phyloP scores from a whole-genome alignment of 805 yeast species.

The Saccharomycopsis amapae region DNA sequence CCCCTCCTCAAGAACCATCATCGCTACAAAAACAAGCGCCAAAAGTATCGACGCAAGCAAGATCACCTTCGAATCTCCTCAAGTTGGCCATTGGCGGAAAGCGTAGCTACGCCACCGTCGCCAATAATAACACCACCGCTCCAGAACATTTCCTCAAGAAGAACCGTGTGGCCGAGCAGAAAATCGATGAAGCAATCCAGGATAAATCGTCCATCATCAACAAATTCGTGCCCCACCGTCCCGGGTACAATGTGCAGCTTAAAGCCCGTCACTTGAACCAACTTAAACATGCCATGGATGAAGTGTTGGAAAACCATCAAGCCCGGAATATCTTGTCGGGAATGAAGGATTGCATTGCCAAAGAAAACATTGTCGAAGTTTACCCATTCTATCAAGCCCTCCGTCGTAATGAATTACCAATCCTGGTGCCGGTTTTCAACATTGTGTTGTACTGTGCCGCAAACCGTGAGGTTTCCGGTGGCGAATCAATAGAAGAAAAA shows the following conservation, averaged over 20 bases:
- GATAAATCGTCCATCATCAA: background rate
- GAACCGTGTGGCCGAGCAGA: background rate
- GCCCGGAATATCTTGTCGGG: too few species aligned
- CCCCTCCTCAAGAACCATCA: background rate
- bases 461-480: slow-evolving; percentile 14
- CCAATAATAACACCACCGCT: background rate
- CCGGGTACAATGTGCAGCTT: too few species aligned
- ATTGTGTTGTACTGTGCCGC: slow-evolving; percentile 12
- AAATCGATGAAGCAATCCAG: background rate
- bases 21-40: too few species aligned
- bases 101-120: slow-evolving; percentile 8
- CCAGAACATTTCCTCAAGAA: background rate
- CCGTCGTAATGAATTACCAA: slow-evolving; percentile 13
- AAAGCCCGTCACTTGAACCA: background rate
- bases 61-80: background rate
- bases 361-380: background rate
- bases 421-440: slow-evolving; percentile 13
- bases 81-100: background rate
- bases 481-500: slow-evolving; percentile 17
- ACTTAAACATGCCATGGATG: too few species aligned
- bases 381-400: slow-evolving; percentile 21
- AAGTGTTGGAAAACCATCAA: too few species aligned
- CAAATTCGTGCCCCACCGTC: too few species aligned
- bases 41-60: background rate
- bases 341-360: too few species aligned